Evolutionary conservation across 331 rosid genomes (phyloP).

Genomic region (Telfairia occidentalis): DNA sequence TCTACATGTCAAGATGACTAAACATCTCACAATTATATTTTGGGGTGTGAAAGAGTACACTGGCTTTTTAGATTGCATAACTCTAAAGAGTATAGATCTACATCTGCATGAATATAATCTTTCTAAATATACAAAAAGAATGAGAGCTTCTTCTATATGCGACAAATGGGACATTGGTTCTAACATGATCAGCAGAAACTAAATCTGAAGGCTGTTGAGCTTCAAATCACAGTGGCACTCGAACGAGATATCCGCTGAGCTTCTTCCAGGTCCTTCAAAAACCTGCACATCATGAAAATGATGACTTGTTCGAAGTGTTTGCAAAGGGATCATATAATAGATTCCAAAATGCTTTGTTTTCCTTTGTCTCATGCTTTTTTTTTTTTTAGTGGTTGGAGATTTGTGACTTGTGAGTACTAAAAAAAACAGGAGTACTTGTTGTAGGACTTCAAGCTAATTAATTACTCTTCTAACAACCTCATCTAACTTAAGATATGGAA

Average conservation of each 20-base stretch:
- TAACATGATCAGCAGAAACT: neutral
- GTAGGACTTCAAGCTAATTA: neutral
- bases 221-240: conserved; percentile 44
- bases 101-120: neutral
- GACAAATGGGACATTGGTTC: neutral
- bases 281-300: conserved; percentile 31
- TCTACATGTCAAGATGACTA: neutral
- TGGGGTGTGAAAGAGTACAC: neutral
- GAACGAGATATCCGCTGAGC: conserved; percentile 71
- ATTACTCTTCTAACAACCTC: neutral
- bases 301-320: neutral
- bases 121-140: conserved; percentile 7
- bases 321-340: neutral
- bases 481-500: neutral
- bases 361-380: too few relatives aligned
- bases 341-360: too few relatives aligned
- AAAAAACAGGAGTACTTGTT: neutral
- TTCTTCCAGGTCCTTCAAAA: conserved; percentile 91
- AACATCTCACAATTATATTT: neutral
- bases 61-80: neutral
- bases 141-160: neutral
- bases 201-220: neutral
- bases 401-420: neutral
- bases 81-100: neutral
- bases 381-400: neutral